Base-by-base conservation (phyloP, 2,329 filamentous ascomycete species). In the Fonsecaea pedrosoi region DNA sequence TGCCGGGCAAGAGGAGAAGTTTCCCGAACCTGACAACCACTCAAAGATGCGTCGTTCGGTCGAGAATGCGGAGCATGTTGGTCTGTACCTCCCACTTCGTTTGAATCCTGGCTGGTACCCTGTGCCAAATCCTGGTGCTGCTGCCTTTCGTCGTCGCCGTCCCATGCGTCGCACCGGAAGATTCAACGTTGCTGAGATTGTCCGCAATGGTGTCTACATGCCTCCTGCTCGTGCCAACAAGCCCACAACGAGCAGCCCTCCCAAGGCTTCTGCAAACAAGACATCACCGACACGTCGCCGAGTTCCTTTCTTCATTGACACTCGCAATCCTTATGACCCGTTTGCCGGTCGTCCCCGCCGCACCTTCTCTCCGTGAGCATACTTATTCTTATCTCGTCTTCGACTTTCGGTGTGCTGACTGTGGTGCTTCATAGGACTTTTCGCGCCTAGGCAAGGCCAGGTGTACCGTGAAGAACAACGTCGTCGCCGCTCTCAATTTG, bases 1-100 rank as follows among this genome's bases (percentile, higher is more conserved):
- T 63, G 85, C 88, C 60, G 92, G 92, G 2, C 81, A 86, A 37
- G 92, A 96, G 78, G 89, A 92, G 72, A 77, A 81, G 0, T 96
- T 97, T 73, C 92, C 92, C 0, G 81, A 82, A 1, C 90, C 92
- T 0, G 92, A 97, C 80, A 97, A 97, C 74, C 85, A 88, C 63
- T 91, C 90, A 0, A 97, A 97, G 81, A 90, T 95, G 84, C 90
- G 92, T 79, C 87, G 93, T 67, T 95, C 91, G 72, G 90, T 91
- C 67, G 91, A 96, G 76, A 96, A 95, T 76, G 92, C 92, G 1
- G 90, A 92, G 75, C 89, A 92, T 74, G 88, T 94, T 72, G 93
- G 93, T 88, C 77, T 77, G 89, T 84, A 60, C 63, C 15, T 62
- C 57, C 54, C 66, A 53, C 50, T 42, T 50, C 50, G 21, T 55